Evolutionary conservation across 345 rosid genomes (phyloP), one percentile per base, ranked within the genome.

Genomic region (Pistacia atlantica): DNA sequence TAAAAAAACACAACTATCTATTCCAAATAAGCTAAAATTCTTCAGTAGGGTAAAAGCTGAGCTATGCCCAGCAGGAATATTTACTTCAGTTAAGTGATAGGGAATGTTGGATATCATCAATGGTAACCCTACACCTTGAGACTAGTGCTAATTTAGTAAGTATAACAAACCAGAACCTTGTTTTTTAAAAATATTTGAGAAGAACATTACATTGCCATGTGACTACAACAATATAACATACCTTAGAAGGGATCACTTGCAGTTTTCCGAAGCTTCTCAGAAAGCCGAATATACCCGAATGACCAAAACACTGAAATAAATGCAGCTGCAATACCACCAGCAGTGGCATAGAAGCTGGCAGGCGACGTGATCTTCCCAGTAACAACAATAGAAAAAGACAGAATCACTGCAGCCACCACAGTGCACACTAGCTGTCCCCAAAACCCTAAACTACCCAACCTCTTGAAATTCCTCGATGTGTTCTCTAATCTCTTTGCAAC

Each of bases 391-490:
- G 97, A 94, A 81, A 97, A 97, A 0, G 99, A 92, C 63, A 94
- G 88, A 75, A 97, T 94, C 79, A 85, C 97, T 3, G 99, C 95
- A 0, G 99, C 89, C 5, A 94, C 99, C 18, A 85, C 84, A 12
- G 98, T 88, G 75, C 93, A 92, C 13, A 91, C 87, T 18, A 97
- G 88, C 90, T 97, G 99, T 42, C 94, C 97, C 99, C 98, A 97
- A 79, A 97, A 94, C 71, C 97, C 98, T 62, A 91, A 82, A 88
- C 84, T 85, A 31, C 99, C 99, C 45, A 97, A 83, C 80, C 97
- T 84, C 93, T 88, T 92, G 81, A 97, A 97, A 78, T 88, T 84
- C 82, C 94, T 91, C 8, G 99, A 86, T n/a, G 99, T 97, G 83
- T 78, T 92, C 81, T 88, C 98, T 67, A 97, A 84, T 83, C 98